A percentile compares a stretch with the other conserved stretches of the same genome.
Conservation (phyloP, 2,329 filamentous ascomycete species). For the Botrytis deweyae region DNA sequence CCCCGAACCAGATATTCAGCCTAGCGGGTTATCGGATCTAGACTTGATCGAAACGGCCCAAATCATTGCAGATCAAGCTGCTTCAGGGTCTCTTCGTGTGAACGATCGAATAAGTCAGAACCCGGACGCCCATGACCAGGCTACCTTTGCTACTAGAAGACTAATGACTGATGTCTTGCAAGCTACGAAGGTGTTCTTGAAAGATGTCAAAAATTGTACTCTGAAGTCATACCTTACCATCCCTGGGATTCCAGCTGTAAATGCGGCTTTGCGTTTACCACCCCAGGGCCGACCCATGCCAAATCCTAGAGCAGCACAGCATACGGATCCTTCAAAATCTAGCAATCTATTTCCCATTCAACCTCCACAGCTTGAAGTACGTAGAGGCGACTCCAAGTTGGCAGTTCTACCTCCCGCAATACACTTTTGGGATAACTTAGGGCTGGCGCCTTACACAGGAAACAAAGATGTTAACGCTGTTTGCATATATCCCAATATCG, state of each 20-base stretch:
- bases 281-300: constrained; percentile 34
- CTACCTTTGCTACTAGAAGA: constrained; percentile 31
- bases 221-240: constrained; percentile 56
- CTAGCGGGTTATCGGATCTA: constrained; percentile 47
- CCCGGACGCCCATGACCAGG: constrained; percentile 18
- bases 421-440: constrained; percentile 78
- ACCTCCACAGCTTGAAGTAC: constrained; percentile 69
- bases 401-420: constrained; percentile 74
- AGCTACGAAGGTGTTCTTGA: constrained; percentile 47
- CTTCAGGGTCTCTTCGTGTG: constrained; percentile 48
- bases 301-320: constrained; percentile 28
- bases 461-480: constrained; percentile 69
- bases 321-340: constrained; percentile 42
- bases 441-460: constrained; percentile 69
- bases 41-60: constrained; percentile 68
- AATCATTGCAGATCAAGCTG: constrained; percentile 68
- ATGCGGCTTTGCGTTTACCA: constrained; percentile 50
- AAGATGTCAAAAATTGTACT: constrained; percentile 44
- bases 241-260: constrained; percentile 55
- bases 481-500: constrained; percentile 67
- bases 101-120: constrained; percentile 23
- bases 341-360: constrained; percentile 62
- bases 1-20: constrained; percentile 49
- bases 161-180: constrained; percentile 47
- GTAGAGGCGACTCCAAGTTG: constrained; percentile 65